Evolutionary conservation across 345 rosid genomes (phyloP), one percentile per base, ranked within the genome.

Genomic region (Acer campestre): DNA sequence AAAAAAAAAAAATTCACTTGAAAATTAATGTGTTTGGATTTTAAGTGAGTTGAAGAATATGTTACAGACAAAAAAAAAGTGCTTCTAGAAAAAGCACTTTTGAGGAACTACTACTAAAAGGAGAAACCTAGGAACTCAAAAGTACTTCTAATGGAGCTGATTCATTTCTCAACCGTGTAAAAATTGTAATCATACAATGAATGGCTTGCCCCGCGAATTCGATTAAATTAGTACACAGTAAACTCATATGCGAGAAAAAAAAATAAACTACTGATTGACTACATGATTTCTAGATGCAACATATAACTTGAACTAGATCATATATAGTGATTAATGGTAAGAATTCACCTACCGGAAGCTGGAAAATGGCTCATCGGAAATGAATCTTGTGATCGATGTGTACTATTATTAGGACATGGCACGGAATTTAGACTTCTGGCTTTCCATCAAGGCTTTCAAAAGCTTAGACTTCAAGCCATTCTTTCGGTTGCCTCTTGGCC

Each of bases 401-500:
- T 4, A 35, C 38, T 35, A 0, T 4, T 35, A 35, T 35, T 35
- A 61, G 55, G 48, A n/a, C 38, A 67, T 44, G 42, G 10, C 12
- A 1, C 25, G 71, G 68, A 71, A 64, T 35, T 44, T 74, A 59
- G 71, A 49, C 75, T 64, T 86, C 71, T 81, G 65, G 75, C 65
- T 74, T 62, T 67, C 61, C 17, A 72, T 67, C 59, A 56, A 51
- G 20, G 84, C 65, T 74, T 81, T 71, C 69, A 66, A 35, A 16
- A 64, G 49, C 82, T 77, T 80, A 8, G 61, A 74, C 78, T 80
- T 80, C 64, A 61, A 25, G 12, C n/a, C 25, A 6, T 23, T 79
- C 76, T 81, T 79, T 31, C 29, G 56, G 23, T 42, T 58, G 40
- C 73, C 71, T 23, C 76, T 65, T 10, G 86, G 73, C 83, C 77